Evolutionary conservation across 2,329 filamentous ascomycete genomes (phyloP).

Genomic region (Helotiales sp.): DNA sequence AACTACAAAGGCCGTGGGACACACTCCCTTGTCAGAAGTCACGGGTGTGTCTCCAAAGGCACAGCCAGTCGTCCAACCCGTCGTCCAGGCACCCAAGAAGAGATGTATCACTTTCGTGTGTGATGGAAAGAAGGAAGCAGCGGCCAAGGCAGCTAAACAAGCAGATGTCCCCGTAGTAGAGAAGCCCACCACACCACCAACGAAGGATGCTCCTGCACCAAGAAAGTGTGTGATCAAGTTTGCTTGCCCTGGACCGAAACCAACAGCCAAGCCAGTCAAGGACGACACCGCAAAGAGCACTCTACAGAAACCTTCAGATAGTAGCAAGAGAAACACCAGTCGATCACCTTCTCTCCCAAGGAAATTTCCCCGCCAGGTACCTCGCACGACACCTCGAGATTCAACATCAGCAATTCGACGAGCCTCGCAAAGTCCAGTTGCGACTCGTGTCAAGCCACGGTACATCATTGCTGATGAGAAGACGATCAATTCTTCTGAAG

Average conservation of each 20-base stretch:
- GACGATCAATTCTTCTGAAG: constrained; percentile 48
- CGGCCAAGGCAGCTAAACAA: constrained; percentile 49
- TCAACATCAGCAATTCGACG: constrained; percentile 42
- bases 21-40: constrained; percentile 24
- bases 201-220: constrained; percentile 43
- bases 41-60: constrained; percentile 44
- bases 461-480: constrained; percentile 41
- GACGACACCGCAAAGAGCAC: constrained; percentile 13
- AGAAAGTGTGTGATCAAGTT: constrained; percentile 74
- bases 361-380: constrained; percentile 34
- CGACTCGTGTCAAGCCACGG: constrained; percentile 44
- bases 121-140: constrained; percentile 57
- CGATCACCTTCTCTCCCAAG: constrained; percentile 39
- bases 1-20: constrained; percentile 20
- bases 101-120: constrained; percentile 94
- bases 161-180: constrained; percentile 44
- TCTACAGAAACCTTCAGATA: constrained; percentile 28
- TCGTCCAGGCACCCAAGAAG: constrained; percentile 73
- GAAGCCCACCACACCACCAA: constrained; percentile 45
- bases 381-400: constrained; percentile 30
- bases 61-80: constrained; percentile 64
- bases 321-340: constrained; percentile 24
- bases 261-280: constrained; percentile 44
- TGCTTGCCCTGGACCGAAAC: constrained; percentile 66
- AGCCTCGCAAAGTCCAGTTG: constrained; percentile 47